Conservation (phyloP, 1,139 yeast species). For the Pichia sp. region DNA sequence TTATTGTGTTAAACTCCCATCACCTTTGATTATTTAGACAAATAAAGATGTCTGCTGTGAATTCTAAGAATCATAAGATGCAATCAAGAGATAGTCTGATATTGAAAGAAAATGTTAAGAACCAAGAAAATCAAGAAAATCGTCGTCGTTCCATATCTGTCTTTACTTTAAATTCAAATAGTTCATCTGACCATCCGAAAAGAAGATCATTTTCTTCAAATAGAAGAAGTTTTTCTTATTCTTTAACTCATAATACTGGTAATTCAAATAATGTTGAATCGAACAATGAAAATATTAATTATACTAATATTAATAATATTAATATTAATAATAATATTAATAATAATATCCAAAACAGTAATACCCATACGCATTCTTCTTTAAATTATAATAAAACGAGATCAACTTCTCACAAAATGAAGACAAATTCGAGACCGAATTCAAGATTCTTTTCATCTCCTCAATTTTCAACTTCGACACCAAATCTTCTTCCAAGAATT, state of each 20-base stretch:
- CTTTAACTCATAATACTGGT: not conserved
- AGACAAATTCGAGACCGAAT: not conserved
- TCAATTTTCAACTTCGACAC: conserved; percentile 15
- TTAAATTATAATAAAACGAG: too few relatives aligned
- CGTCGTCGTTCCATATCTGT: conserved; percentile 13
- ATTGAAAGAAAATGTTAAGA: too few relatives aligned
- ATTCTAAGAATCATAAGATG: too few relatives aligned
- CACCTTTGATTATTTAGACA: too few relatives aligned
- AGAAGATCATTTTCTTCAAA: conserved; percentile 12
- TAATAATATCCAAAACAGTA: not conserved
- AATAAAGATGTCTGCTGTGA: too few relatives aligned
- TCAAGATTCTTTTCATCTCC: conserved; percentile 12
- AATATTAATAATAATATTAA: not conserved
- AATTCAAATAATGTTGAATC: too few relatives aligned
- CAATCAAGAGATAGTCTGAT: too few relatives aligned
- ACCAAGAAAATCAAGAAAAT: not conserved
- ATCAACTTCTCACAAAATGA: not conserved
- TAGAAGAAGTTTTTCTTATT: not conserved
- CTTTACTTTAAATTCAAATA: conserved; percentile 9
- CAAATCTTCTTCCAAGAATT: conserved; percentile 5
- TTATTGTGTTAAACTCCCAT: too few relatives aligned
- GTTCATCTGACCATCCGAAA: conserved; percentile 12
- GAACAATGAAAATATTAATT: too few relatives aligned
- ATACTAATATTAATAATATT: too few relatives aligned
- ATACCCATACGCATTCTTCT: too few relatives aligned